These are phyloP conservation scores for Nemophila menziesii DNA, from an alignment of 257 asterid genomes.

Conservation along the genomic window DNA sequence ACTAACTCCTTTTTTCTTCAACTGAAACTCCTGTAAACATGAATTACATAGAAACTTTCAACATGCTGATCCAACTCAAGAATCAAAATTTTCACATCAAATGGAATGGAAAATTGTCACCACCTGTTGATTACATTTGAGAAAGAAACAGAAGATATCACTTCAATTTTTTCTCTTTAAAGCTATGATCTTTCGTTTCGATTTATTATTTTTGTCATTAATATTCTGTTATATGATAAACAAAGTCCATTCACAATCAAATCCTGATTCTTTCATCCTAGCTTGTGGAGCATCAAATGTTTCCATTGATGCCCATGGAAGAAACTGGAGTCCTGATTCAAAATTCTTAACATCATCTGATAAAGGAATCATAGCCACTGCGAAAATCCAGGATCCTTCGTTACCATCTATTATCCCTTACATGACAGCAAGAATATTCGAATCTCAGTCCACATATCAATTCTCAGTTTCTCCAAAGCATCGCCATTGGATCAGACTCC, in stretches of 20 bases:
- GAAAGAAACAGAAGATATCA: too few relatives aligned
- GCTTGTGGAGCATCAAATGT: conserved; percentile 45
- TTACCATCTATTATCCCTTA: conserved; percentile 55
- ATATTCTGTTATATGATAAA: conserved; percentile 13
- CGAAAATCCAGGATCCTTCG: conserved; percentile 54
- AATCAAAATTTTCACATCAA: neutral
- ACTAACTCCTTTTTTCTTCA: neutral
- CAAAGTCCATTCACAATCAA: conserved; percentile 13
- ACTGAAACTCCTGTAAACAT: neutral
- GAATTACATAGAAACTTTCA: neutral
- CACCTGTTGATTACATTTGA: neutral
- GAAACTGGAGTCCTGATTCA: conserved; percentile 46
- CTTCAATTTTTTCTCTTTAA: neutral
- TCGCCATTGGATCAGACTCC: conserved; percentile 62
- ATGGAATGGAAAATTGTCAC: neutral
- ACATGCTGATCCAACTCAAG: neutral
- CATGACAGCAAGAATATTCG: conserved; percentile 59
- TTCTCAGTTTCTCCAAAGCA: conserved; percentile 24
- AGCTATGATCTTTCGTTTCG: conserved; percentile 18
- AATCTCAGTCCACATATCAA: conserved; percentile 27
- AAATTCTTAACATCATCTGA: conserved; percentile 20
- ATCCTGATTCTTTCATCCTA: conserved; percentile 29
- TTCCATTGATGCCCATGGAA: conserved; percentile 29
- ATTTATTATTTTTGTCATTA: conserved; percentile 11
- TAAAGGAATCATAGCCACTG: conserved; percentile 22